Conservation (phyloP, 129 eudicot genomes). For the Tagetes patula region DNA sequence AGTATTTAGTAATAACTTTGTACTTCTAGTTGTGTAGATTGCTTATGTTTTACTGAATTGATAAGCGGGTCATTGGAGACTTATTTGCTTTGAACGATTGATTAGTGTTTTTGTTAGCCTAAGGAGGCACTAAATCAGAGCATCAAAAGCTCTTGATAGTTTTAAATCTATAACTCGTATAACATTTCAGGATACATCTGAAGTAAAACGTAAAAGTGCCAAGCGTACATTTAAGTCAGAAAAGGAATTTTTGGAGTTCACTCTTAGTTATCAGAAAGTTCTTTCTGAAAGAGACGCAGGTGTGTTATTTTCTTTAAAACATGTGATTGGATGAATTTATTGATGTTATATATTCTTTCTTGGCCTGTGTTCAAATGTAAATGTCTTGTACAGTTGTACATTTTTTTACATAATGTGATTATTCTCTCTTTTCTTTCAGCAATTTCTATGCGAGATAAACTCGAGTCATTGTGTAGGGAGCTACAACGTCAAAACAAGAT, state of each 20-base stretch:
- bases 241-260: slow-evolving; percentile 89
- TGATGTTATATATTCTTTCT: slow-evolving; percentile 16
- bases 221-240: slow-evolving; percentile 86
- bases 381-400: neutral
- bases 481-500: slow-evolving; percentile 85
- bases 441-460: slow-evolving; percentile 80
- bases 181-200: slow-evolving; percentile 56
- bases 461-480: slow-evolving; percentile 91
- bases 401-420: slow-evolving; percentile 13
- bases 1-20: slow-evolving; percentile 46
- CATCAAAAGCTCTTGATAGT: slow-evolving; percentile 1
- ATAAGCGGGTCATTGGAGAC: slow-evolving; percentile 3
- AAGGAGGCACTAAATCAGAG: slow-evolving; percentile 13
- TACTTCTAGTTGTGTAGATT: slow-evolving; percentile 22
- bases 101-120: slow-evolving; percentile 21
- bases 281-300: slow-evolving; percentile 90
- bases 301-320: slow-evolving; percentile 26
- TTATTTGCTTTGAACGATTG: slow-evolving; percentile 15
- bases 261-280: slow-evolving; percentile 86
- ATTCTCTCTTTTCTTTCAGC: slow-evolving; percentile 44
- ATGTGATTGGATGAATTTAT: slow-evolving; percentile 3
- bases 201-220: slow-evolving; percentile 77
- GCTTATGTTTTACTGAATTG: slow-evolving; percentile 1
- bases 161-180: neutral
- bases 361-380: slow-evolving; percentile 11